Evolutionary conservation across 176 grass and related monocot genomes (phyloP).

Genomic region (Carex cristatella): DNA sequence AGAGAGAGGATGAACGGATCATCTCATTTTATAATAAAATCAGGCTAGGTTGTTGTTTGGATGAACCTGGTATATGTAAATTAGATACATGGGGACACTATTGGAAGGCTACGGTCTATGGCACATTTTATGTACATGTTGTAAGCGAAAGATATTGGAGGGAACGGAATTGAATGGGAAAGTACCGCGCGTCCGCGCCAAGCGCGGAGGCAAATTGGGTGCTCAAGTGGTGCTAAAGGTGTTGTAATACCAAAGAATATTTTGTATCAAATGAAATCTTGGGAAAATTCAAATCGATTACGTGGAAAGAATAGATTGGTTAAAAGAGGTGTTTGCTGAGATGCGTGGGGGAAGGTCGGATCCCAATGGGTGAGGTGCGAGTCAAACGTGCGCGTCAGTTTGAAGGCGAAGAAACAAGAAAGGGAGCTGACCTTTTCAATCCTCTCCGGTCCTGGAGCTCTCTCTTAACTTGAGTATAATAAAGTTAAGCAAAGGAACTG

Average conservation of each 20-base stretch:
- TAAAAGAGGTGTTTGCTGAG: background rate
- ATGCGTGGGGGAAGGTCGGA: background rate
- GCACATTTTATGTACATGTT: background rate
- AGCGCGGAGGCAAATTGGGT: background rate
- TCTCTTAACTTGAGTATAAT: too few species aligned
- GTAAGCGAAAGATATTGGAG: background rate
- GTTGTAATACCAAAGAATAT: background rate
- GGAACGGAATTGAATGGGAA: background rate
- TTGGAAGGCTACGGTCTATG: background rate
- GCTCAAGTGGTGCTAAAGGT: background rate
- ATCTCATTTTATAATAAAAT: slow-evolving; percentile 8
- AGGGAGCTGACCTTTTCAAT: background rate
- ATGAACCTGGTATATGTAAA: background rate
- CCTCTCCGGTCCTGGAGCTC: background rate
- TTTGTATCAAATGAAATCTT: background rate
- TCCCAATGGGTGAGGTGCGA: background rate
- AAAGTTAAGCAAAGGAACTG: background rate
- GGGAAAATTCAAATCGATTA: background rate
- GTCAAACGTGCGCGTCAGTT: slow-evolving; percentile 23
- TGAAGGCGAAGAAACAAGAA: slow-evolving; percentile 20
- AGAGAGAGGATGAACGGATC: background rate
- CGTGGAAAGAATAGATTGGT: background rate
- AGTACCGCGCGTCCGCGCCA: background rate
- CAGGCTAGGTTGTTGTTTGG: background rate
- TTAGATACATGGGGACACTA: background rate